Evolutionary conservation across 176 grass and related monocot species (phyloP).

Genomic region (Lolium rigidum): DNA sequence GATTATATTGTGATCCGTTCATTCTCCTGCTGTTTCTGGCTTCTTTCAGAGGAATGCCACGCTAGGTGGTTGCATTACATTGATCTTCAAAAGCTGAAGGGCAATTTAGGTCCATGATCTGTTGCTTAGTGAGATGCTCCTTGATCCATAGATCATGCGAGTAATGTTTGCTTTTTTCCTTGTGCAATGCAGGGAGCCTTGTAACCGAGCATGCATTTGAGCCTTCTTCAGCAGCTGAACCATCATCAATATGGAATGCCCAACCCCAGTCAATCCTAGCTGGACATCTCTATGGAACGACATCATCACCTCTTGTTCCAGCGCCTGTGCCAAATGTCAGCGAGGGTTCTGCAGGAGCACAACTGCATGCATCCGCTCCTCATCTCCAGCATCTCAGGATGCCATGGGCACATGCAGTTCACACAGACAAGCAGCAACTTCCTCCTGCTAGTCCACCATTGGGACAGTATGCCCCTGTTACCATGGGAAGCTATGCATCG

Average conservation of each 20-base stretch:
- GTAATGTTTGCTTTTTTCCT: conserved; percentile 2
- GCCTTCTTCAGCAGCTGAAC: no score
- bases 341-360: conserved; percentile 9
- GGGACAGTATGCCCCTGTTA: neutral
- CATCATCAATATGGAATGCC: conserved; percentile 2
- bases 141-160: conserved; percentile 8
- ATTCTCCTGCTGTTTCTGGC: neutral
- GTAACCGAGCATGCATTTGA: conserved; percentile 19
- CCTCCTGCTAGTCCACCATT: neutral
- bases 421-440: conserved; percentile 35
- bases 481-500: neutral
- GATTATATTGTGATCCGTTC: neutral
- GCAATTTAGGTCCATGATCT: conserved; percentile 2
- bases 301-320: no score
- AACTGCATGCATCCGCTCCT: conserved; percentile 35
- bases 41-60: neutral
- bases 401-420: neutral
- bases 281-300: no score
- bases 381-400: conserved; percentile 34
- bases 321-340: neutral
- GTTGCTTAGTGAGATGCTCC: conserved; percentile 25
- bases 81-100: conserved; percentile 8
- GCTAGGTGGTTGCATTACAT: neutral
- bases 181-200: conserved; percentile 39
- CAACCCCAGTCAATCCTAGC: no score